These are phyloP conservation scores for Fragaria ananassa DNA, from an alignment of 306 rosid species.

Conservation along the genomic window DNA sequence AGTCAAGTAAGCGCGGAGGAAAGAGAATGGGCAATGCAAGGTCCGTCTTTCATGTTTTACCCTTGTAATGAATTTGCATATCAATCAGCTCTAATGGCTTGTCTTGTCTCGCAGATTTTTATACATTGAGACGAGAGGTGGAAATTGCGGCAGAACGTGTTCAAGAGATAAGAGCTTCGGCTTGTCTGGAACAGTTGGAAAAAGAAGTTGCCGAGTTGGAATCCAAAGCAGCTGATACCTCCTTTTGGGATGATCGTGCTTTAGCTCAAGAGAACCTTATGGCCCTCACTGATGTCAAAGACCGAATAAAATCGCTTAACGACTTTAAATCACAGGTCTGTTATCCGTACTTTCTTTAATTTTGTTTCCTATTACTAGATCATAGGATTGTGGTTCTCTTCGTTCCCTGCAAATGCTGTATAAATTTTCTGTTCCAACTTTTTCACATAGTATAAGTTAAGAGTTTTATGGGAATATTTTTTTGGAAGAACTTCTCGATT, in stretches of 20 bases:
- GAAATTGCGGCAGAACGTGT: constrained; percentile 59
- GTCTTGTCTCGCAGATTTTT: constrained; percentile 58
- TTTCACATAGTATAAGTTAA: background rate
- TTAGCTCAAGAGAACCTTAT: constrained; percentile 75
- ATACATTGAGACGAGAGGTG: constrained; percentile 70
- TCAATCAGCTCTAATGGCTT: background rate
- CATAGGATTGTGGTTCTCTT: background rate
- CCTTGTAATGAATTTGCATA: background rate
- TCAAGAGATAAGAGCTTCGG: constrained; percentile 71
- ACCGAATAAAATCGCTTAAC: constrained; percentile 64
- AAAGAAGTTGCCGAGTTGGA: constrained; percentile 70
- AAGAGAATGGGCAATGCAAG: constrained; percentile 81
- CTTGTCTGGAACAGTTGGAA: constrained; percentile 53
- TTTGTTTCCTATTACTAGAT: background rate
- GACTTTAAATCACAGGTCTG: constrained; percentile 73
- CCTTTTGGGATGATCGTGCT: constrained; percentile 84
- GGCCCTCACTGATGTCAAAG: constrained; percentile 75
- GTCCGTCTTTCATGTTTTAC: constrained; percentile 24
- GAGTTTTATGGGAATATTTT: background rate
- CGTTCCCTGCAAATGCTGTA: background rate
- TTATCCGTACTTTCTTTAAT: constrained; percentile 4
- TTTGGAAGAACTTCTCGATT: background rate
- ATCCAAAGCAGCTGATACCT: constrained; percentile 57
- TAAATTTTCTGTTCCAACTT: too few species aligned
- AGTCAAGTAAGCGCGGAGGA: constrained; percentile 51